Conservation (phyloP, 345 rosid species). For the Theobroma cacao region DNA sequence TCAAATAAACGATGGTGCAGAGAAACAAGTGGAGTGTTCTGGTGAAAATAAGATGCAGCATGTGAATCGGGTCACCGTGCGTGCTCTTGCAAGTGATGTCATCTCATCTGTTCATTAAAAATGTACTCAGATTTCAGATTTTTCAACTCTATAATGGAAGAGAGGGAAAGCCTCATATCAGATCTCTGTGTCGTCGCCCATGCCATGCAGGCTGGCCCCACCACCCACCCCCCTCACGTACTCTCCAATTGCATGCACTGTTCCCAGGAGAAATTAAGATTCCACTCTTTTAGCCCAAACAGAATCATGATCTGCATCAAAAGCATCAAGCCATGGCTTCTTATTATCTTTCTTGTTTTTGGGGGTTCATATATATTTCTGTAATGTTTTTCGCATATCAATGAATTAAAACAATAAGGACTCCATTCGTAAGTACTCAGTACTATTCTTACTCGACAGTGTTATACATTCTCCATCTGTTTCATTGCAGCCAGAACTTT, state of each 20-base stretch:
- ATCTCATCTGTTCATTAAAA: background rate
- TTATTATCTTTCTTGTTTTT: background rate
- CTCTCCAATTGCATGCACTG: constrained; percentile 9
- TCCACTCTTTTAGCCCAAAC: background rate
- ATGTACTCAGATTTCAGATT: background rate
- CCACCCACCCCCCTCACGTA: background rate
- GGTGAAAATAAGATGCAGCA: constrained; percentile 8
- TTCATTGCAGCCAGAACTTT: background rate
- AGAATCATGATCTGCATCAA: background rate
- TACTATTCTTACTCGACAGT: background rate
- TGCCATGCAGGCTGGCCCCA: constrained; percentile 12
- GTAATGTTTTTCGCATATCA: background rate
- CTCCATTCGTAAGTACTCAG: background rate
- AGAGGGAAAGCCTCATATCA: background rate
- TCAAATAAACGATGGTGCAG: background rate
- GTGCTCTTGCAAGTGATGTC: constrained; percentile 4
- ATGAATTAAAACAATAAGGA: background rate
- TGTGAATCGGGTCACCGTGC: constrained; percentile 10
- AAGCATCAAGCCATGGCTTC: too few relatives aligned
- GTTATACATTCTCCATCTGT: background rate
- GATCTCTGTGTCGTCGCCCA: constrained; percentile 4
- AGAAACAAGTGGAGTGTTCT: constrained; percentile 11
- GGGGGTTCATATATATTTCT: background rate
- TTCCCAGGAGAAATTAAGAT: background rate
- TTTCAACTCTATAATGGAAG: constrained; percentile 3